Conservation (phyloP, 495 filamentous ascomycete species). For the Aspergillus panamensis region DNA sequence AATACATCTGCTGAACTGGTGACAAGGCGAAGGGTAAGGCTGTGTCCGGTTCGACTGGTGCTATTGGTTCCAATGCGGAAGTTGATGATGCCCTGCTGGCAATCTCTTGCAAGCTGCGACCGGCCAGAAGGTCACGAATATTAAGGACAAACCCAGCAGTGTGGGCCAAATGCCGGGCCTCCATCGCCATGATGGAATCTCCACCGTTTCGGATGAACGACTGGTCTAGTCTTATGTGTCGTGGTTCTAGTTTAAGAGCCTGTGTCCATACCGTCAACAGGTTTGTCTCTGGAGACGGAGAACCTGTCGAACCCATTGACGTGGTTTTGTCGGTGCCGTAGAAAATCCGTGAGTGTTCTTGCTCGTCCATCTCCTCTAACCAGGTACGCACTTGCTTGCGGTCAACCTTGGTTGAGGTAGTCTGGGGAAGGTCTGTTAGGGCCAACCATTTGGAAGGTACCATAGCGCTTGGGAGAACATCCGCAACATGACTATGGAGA, state of each 20-base stretch:
- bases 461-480: conserved; percentile 6
- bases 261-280: conserved; percentile 1
- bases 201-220: conserved; percentile 11
- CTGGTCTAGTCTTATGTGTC: background rate
- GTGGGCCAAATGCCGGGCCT: conserved; percentile 5
- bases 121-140: conserved; percentile 1
- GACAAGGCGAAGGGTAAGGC: conserved; percentile 2
- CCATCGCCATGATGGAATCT: conserved; percentile 13
- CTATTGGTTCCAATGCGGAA: background rate
- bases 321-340: background rate
- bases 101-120: background rate
- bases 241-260: conserved; percentile 4
- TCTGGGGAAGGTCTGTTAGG: conserved; percentile 1
- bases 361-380: conserved; percentile 5
- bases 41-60: background rate
- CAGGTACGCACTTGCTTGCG: conserved; percentile 12
- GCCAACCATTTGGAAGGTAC: conserved; percentile 4
- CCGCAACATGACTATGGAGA: background rate
- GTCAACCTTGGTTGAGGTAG: conserved; percentile 6
- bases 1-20: conserved; percentile 11
- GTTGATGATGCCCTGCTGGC: background rate
- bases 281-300: background rate
- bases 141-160: background rate
- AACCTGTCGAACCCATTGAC: background rate
- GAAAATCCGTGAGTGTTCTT: background rate